Conservation (phyloP, 768 basidiomycete species). For the Calocera cornea region DNA sequence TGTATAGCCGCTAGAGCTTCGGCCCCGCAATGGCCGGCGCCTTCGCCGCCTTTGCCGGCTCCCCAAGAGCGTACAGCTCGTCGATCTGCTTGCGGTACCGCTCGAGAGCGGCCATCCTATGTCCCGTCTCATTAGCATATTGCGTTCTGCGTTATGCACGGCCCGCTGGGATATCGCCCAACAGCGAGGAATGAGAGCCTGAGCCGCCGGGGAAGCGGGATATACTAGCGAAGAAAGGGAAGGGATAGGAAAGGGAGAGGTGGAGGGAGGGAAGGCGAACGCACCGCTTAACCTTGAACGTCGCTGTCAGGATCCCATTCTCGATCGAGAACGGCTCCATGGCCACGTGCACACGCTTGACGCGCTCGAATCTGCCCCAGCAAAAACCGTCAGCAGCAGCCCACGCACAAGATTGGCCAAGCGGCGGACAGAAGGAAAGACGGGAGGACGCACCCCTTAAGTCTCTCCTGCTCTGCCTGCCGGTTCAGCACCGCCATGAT, state of each 20-base stretch:
- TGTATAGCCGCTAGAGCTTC: too few species aligned
- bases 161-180: too few species aligned
- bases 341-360: constrained; percentile 69
- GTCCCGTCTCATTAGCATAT: neutral
- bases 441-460: constrained; percentile 78
- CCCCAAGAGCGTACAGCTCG: constrained; percentile 51
- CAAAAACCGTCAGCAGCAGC: constrained; percentile 7
- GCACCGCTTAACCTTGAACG: constrained; percentile 48
- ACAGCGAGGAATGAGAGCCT: too few species aligned
- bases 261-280: neutral
- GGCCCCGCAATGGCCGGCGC: neutral
- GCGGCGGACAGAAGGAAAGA: too few species aligned
- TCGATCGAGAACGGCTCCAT: constrained; percentile 63
- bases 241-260: too few species aligned
- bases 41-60: constrained; percentile 10
- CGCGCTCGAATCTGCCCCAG: constrained; percentile 56
- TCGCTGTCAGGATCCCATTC: constrained; percentile 76
- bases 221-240: too few species aligned
- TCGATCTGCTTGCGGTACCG: constrained; percentile 61
- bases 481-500: constrained; percentile 43
- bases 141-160: too few species aligned
- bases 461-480: constrained; percentile 45
- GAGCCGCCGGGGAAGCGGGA: too few species aligned
- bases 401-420: neutral
- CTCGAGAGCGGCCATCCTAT: constrained; percentile 56